phyloP scores from a whole-genome alignment of 2,329 filamentous ascomycete species.

The Calonectria honghensis region DNA sequence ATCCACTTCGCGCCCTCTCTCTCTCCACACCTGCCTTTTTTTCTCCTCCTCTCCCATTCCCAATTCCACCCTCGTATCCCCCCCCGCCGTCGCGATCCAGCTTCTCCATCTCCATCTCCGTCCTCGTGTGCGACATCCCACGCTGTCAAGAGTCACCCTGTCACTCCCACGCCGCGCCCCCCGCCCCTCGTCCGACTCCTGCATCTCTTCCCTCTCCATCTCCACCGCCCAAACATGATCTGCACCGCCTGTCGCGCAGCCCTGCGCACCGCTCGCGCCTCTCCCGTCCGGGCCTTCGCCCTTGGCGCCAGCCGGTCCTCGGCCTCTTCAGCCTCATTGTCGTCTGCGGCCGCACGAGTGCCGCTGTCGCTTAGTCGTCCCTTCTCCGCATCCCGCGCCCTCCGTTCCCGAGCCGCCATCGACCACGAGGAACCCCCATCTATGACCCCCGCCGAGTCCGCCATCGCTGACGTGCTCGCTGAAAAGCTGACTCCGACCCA shows the following conservation, averaged over 20 bases:
- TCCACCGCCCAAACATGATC: slow-evolving; percentile 46
- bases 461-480: slow-evolving; percentile 73
- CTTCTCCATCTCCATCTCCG: neutral
- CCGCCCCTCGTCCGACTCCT: neutral
- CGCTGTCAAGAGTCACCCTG: slow-evolving; percentile 14
- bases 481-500: slow-evolving; percentile 70
- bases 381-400: slow-evolving; percentile 35
- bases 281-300: slow-evolving; percentile 36
- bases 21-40: slow-evolving; percentile 22
- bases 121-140: slow-evolving; percentile 13
- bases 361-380: slow-evolving; percentile 37
- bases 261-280: slow-evolving; percentile 47
- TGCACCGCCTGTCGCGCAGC: slow-evolving; percentile 53
- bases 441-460: slow-evolving; percentile 72
- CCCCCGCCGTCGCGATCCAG: neutral
- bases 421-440: slow-evolving; percentile 51
- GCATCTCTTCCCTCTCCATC: neutral
- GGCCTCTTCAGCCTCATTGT: slow-evolving; percentile 31
- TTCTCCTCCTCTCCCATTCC: neutral
- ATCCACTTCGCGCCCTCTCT: neutral
- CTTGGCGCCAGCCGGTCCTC: neutral
- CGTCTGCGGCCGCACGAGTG: slow-evolving; percentile 36
- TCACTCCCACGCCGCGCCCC: slow-evolving; percentile 20
- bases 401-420: slow-evolving; percentile 29
- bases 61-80: neutral